A percentile compares a stretch with the other conserved stretches of the same genome.
Conservation (phyloP, 2,329 filamentous ascomycete species). For the Colletotrichum tanaceti region DNA sequence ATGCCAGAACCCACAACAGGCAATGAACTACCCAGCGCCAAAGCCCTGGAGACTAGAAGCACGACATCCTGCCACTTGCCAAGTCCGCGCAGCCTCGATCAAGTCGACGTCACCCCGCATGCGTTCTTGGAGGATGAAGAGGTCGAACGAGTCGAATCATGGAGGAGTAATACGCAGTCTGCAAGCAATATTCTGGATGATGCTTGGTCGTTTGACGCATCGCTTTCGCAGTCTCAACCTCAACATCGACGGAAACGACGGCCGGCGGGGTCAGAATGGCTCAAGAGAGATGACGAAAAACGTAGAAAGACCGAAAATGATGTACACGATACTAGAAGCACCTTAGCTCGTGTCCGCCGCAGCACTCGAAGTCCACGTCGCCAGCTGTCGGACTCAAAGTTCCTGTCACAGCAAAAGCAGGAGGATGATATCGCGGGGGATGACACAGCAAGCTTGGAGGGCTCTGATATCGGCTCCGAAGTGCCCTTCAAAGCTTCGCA, state of each 20-base stretch:
- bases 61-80: conserved; percentile 53
- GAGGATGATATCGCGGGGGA: neutral
- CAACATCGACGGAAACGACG: conserved; percentile 37
- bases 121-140: conserved; percentile 49
- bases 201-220: conserved; percentile 43
- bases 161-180: conserved; percentile 45
- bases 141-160: conserved; percentile 48
- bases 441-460: neutral
- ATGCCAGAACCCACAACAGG: conserved; percentile 13
- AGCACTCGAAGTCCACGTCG: neutral
- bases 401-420: neutral
- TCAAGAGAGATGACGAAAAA: conserved; percentile 49
- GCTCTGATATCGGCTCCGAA: neutral
- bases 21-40: neutral
- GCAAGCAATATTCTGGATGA: conserved; percentile 25
- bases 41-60: conserved; percentile 9
- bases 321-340: neutral
- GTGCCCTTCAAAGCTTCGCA: neutral
- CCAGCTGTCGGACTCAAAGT: neutral
- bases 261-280: conserved; percentile 48
- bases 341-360: conserved; percentile 6
- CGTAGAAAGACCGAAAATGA: conserved; percentile 40
- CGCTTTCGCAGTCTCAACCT: conserved; percentile 43
- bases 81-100: conserved; percentile 55
- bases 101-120: conserved; percentile 46